phyloP scores from a whole-genome alignment of 495 filamentous ascomycete species.

The Neurospora hispaniola region DNA sequence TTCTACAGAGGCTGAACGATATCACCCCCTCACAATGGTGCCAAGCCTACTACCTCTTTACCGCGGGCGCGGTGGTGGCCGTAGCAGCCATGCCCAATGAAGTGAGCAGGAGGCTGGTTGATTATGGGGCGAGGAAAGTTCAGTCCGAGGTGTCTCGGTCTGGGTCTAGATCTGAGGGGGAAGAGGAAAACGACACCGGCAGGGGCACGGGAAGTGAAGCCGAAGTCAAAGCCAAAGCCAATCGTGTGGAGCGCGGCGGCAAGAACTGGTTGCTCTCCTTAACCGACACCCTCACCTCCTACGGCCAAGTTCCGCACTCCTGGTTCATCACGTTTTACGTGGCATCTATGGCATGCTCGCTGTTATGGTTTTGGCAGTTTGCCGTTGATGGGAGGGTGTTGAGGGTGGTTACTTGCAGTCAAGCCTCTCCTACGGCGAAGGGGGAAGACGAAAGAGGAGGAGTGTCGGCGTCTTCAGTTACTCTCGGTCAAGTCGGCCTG shows the following conservation, averaged over 20 bases:
- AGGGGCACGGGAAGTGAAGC: background rate
- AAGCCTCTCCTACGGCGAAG: slow-evolving; percentile 17
- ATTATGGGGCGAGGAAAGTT: slow-evolving; percentile 38
- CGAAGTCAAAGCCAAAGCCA: no score
- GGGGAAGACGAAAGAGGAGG: background rate
- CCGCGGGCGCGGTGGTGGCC: slow-evolving; percentile 23
- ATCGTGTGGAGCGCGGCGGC: no score
- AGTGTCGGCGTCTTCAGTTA: slow-evolving; percentile 24
- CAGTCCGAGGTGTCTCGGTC: background rate
- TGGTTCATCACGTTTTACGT: slow-evolving; percentile 89
- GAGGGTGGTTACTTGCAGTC: slow-evolving; percentile 26
- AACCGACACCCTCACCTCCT: slow-evolving; percentile 23
- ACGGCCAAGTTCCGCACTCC: slow-evolving; percentile 60
- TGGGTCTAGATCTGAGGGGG: background rate
- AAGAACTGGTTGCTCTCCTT: slow-evolving; percentile 12
- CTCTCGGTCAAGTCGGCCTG: slow-evolving; percentile 52
- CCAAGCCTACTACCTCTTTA: slow-evolving; percentile 36
- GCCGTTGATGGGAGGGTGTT: slow-evolving; percentile 43
- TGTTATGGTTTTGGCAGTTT: slow-evolving; percentile 72
- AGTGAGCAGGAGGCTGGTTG: slow-evolving; percentile 29
- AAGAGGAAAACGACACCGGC: background rate
- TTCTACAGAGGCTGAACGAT: background rate
- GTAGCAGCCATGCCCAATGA: slow-evolving; percentile 31
- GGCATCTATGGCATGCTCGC: slow-evolving; percentile 53
- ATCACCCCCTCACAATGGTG: slow-evolving; percentile 29